Evolutionary conservation across 768 basidiomycete species (phyloP), one percentile per base, ranked within the genome.

Genomic region (Lactarius trivialis): DNA sequence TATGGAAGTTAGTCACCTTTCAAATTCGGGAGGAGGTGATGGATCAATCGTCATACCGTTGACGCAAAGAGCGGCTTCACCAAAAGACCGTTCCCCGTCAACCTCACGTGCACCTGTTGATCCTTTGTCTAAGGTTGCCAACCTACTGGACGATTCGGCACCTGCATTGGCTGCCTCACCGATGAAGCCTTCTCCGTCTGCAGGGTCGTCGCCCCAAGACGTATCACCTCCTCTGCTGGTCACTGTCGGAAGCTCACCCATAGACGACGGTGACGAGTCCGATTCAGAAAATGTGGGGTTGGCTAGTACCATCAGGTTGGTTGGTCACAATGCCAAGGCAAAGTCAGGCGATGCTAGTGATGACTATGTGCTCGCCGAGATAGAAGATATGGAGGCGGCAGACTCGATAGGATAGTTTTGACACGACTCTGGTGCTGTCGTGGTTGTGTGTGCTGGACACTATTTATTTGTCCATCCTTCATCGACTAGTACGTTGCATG

Each of bases 121-220:
- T 7, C 54, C 64, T 32, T 49, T 65, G 45, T 70, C 70, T 48
- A 70, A 73, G n/a, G 72, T 80, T 34, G 77, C 79, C 12, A 81
- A 85, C 69, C 73, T 86, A 21, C 76, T 87, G 58, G 75, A 72
- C 0, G 80, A 82, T 55, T 70, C 78, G 4, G 73, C 73, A 17
- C 75, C 78, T 28, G 66, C 68, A 39, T 49, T 79, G 54, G 74
- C 73, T 36, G 51, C 56, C 37, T 61, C 61, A 41, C 61, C 61
- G 1, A 70, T 74, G 17, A 68, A 74, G 17, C 77, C 78, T 19
- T 76, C 78, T 58, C 71, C 73, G 41, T 74, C 68, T 2, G 21
- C 64, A 2, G 49, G 54, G 11, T 21, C 37, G 32, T 59, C 62
- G 15, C 54, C 53, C 24, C 58, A 55, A 19, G 51, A 17, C n/a